phyloP scores from a whole-genome alignment of 2,329 filamentous ascomycete genomes.

The Trichoderma oligosporum region DNA sequence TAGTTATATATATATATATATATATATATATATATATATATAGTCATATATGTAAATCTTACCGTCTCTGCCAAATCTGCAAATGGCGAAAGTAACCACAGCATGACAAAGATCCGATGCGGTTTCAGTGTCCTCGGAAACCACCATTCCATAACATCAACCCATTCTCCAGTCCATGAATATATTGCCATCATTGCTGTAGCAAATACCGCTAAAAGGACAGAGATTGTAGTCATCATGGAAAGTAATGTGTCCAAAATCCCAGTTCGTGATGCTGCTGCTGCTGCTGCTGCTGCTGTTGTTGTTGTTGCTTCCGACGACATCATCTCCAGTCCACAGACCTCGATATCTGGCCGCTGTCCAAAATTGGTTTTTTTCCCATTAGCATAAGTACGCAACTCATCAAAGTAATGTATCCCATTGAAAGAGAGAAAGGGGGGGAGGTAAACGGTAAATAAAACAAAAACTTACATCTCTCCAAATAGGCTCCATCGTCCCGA shows the following conservation, averaged over 20 bases:
- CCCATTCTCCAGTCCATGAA: conserved; percentile 18
- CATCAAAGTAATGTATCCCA: not conserved
- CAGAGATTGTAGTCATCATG: not conserved
- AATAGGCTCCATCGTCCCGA: conserved; percentile 27
- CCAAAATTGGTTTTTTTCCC: not conserved
- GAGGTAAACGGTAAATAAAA: too few species aligned
- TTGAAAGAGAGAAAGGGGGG: not conserved
- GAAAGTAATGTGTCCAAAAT: not conserved
- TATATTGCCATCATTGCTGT: not conserved
- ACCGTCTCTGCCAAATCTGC: conserved; percentile 27
- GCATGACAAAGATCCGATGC: conserved; percentile 20
- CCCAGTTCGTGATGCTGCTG: not conserved
- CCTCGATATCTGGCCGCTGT: not conserved
- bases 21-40: not conserved
- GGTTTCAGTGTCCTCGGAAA: conserved; percentile 20
- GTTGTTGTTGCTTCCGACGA: too few species aligned
- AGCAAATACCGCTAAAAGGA: not conserved
- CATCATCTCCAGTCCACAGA: not conserved
- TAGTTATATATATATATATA: not conserved
- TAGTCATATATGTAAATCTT: conserved; percentile 51
- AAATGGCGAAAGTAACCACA: conserved; percentile 25
- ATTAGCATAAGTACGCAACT: not conserved
- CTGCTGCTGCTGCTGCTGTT: too few species aligned
- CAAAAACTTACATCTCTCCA: conserved; percentile 22
- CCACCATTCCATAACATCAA: conserved; percentile 23